These are phyloP conservation scores for Casuarina cunninghamiana DNA, from an alignment of 306 rosid genomes.

Conservation along the genomic window DNA sequence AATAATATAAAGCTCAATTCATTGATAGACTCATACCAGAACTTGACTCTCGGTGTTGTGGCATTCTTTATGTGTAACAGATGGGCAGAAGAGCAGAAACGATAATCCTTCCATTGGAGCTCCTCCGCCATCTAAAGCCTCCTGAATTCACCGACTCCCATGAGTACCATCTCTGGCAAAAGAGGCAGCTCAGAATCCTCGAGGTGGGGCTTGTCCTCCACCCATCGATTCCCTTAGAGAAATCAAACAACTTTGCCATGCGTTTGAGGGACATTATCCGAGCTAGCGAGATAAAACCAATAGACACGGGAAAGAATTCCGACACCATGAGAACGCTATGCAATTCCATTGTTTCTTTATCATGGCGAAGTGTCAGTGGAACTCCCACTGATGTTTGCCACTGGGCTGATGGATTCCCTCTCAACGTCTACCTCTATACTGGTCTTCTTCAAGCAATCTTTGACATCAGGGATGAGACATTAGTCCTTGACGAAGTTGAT, in stretches of 20 bases:
- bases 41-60: not conserved
- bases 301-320: conserved; percentile 78
- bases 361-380: conserved; percentile 84
- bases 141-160: conserved; percentile 79
- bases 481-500: conserved; percentile 91
- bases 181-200: conserved; percentile 71
- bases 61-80: conserved; percentile 35
- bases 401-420: conserved; percentile 94
- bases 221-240: conserved; percentile 65
- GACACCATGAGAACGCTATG: conserved; percentile 84
- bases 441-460: conserved; percentile 75
- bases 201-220: conserved; percentile 74
- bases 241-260: conserved; percentile 55
- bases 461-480: conserved; percentile 76
- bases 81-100: conserved; percentile 88
- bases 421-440: conserved; percentile 66
- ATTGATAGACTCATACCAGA: too few relatives aligned
- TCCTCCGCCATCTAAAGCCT: conserved; percentile 76
- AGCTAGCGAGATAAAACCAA: conserved; percentile 34
- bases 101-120: conserved; percentile 87
- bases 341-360: conserved; percentile 82
- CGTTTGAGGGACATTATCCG: conserved; percentile 70
- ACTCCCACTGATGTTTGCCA: conserved; percentile 84
- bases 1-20: too few relatives aligned
- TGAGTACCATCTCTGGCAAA: conserved; percentile 90